Evolutionary conservation across 1,139 yeast species (phyloP), one percentile per base, ranked within the genome.

Genomic region (Nakaseomyces bracarensis): DNA sequence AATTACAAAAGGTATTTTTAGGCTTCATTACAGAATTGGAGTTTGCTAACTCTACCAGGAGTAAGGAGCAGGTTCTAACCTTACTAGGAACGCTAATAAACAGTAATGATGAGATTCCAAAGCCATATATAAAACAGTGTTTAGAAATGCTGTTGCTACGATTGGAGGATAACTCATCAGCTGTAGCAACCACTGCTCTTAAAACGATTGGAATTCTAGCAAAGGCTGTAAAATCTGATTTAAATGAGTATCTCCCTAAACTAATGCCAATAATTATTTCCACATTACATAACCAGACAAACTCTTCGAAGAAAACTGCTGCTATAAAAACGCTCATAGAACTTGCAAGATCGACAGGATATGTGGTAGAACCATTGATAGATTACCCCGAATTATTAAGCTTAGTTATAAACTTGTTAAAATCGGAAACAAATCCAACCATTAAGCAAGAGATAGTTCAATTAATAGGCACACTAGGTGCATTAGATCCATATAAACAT

Each of bases 401-500:
- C 7, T 77, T 85, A 64, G 67, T 91, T 30, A 86, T 89, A 3
- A 80, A 79, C 38, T 86, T 91, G 34, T 67, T 91, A 46, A 83
- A 82, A 50, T 78, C 87, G 49, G 96, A 87, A 53, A 76, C 81
- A 11, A 78, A 93, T 0, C 74, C 80, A 1, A 67, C 74, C 3
- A 79, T 85, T 4, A 75, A 93, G 53, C 70, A 96, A 45, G 97
- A 89, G 60, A 82, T 96, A 0, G 96, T 91, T 0, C 72, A 91
- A 50, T 66, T 91, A 18, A 68, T 91, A 48, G 99, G 99, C 56
- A 87, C 89, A 30, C 67, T 93, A 36, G 99, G 99, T 46, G 98
- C 98, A 0, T 69, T 93, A 41, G 98, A 93, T 63, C 99, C 99
- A 1, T 91, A 89, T 60, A 87, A 85, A 56, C 93, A 87, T 54